Evolutionary conservation across 208 protist species (phyloP).

Genomic region (Wallacemonas collosoma): DNA sequence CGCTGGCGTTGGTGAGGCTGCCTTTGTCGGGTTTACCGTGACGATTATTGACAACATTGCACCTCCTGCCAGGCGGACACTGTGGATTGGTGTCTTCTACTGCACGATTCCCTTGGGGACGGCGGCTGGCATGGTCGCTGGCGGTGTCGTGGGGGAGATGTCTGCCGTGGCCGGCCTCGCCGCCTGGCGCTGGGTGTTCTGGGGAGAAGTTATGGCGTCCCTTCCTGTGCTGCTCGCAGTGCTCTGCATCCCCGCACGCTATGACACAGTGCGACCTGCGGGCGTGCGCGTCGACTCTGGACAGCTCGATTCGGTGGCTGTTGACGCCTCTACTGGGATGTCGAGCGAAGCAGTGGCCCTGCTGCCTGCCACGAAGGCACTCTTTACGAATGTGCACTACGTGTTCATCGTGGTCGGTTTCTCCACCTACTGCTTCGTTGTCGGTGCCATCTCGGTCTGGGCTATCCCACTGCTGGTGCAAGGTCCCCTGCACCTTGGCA

Average conservation of each 20-base stretch:
- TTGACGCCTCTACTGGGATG: not conserved
- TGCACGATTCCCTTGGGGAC: constrained; percentile 85
- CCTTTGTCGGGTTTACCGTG: constrained; percentile 78
- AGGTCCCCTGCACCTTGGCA: constrained; percentile 54
- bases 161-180: constrained; percentile 17
- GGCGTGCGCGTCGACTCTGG: not conserved
- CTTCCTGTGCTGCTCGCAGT: constrained; percentile 47
- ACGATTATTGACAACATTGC: constrained; percentile 87
- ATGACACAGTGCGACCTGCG: constrained; percentile 22
- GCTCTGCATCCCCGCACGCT: constrained; percentile 39
- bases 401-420: constrained; percentile 74
- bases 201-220: constrained; percentile 48
- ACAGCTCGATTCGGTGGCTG: not conserved
- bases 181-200: constrained; percentile 60
- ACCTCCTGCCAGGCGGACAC: constrained; percentile 50
- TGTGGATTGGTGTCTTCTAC: constrained; percentile 87
- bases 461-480: constrained; percentile 75
- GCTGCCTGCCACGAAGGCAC: constrained; percentile 25
- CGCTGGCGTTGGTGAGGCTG: constrained; percentile 82
- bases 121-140: constrained; percentile 70
- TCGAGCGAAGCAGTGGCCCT: constrained; percentile 18
- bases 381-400: constrained; percentile 67
- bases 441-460: constrained; percentile 81
- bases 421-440: constrained; percentile 85
- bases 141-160: constrained; percentile 51